Evolutionary conservation across 2,329 filamentous ascomycete genomes (phyloP).

Genomic region (Teratosphaeria epicoccoides): DNA sequence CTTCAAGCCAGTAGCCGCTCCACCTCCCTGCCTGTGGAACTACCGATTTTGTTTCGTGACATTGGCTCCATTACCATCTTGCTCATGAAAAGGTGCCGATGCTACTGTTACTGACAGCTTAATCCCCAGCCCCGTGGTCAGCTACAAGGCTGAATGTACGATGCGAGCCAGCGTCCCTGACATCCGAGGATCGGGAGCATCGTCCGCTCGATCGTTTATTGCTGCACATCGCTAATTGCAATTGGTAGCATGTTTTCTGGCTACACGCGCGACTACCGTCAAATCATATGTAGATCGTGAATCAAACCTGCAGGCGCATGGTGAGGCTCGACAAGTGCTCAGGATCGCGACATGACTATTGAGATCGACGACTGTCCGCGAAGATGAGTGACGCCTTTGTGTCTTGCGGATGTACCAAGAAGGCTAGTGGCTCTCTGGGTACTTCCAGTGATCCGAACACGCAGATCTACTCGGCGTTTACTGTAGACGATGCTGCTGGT

Average conservation of each 20-base stretch:
- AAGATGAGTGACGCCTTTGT: no score
- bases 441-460: conserved; percentile 22
- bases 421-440: conserved; percentile 21
- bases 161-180: no score
- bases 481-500: conserved; percentile 18
- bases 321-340: not conserved
- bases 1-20: no score
- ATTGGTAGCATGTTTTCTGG: not conserved
- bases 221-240: not conserved
- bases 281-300: not conserved
- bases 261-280: not conserved
- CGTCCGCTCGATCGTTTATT: not conserved
- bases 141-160: no score
- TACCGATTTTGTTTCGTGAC: no score
- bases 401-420: no score
- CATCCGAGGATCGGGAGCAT: no score
- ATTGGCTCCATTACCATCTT: no score
- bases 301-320: not conserved
- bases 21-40: no score
- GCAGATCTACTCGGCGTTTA: conserved; percentile 27
- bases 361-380: not conserved
- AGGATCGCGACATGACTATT: not conserved
- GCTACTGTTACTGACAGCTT: no score
- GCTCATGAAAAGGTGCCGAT: no score
- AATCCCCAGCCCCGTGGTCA: no score